phyloP scores from a whole-genome alignment of 106 monocot genomes.

The Platanthera guangdongensis region DNA sequence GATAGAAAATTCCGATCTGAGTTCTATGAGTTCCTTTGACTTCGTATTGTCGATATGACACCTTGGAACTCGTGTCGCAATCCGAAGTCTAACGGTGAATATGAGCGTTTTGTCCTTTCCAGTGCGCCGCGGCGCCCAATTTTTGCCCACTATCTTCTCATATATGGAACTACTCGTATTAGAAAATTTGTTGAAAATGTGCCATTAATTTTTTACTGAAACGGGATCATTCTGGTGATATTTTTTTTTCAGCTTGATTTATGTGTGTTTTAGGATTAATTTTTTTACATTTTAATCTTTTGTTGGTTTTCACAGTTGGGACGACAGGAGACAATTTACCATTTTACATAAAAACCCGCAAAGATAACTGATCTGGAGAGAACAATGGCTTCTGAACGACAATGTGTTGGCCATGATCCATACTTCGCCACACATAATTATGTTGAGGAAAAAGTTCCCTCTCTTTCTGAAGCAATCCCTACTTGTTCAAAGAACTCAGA shows the following conservation, averaged over 20 bases:
- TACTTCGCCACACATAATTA: not conserved
- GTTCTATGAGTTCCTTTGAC: too few species aligned
- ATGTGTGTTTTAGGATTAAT: not conserved
- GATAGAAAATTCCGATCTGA: too few species aligned
- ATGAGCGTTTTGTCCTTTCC: too few species aligned
- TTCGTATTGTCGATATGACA: too few species aligned
- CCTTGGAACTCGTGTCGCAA: too few species aligned
- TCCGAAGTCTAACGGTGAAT: too few species aligned
- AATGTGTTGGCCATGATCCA: constrained; percentile 6
- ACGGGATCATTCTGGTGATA: not conserved
- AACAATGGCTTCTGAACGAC: constrained; percentile 4
- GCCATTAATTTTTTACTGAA: not conserved
- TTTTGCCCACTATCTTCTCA: not conserved
- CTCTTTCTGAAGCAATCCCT: constrained; percentile 6
- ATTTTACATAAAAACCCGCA: not conserved
- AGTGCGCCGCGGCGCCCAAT: too few species aligned
- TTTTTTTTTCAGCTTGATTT: not conserved
- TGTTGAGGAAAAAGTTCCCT: constrained; percentile 4
- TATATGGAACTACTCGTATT: not conserved
- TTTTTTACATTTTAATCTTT: not conserved
- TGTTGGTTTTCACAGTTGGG: not conserved
- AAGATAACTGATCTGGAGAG: not conserved
- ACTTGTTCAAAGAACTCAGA: not conserved
- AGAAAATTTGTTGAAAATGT: not conserved
- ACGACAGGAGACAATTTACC: not conserved